Evolutionary conservation across 495 filamentous ascomycete genomes (phyloP), one percentile per base, ranked within the genome.

Genomic region (Podospora bellae-mahoneyi): DNA sequence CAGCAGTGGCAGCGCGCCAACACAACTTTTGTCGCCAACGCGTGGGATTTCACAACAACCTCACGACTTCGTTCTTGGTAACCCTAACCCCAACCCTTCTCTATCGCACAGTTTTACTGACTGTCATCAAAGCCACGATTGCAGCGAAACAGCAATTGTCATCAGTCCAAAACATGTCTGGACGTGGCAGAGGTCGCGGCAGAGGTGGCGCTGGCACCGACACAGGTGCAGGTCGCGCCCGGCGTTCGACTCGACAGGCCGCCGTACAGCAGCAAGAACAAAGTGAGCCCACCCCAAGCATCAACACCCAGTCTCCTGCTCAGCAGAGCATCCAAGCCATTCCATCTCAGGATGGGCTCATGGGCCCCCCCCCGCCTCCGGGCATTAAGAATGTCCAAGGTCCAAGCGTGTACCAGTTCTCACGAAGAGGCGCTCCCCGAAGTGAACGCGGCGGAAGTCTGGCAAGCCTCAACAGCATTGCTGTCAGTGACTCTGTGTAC

Each of bases 41-140:
- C 55, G 54, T 55, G 53, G 68, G 69, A 72, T 67, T 68, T 69
- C 68, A 69, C 70, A 75, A 75, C 73, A 72, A 69, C 69, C 68
- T 65, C 44, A 53, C 44, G 48, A 23, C 55, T 10, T 58, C 23
- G 5, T 18, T 20, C 15, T 34, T 18, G 19, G 48, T 61, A 74
- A 77, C 74, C 74, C 75, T 76, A 77, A 77, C 75, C 75, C 75
- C 59, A 77, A 77, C 75, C 75, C 75, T 76, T 75, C 65, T 72
- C 62, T 39, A 48, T 55, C 56, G 34, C 58, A 19, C 2, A n/a
- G 23, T 62, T 61, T 26, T 66, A 55, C 26, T 64, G 60, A 62
- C 23, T 39, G 55, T 34, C 28, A 64, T 66, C 39, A 7, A 64
- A 27, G 18, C 23, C 23, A 56, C 32, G 27, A 23, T 15, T 55